Evolutionary conservation across 768 basidiomycete species (phyloP).

Genomic region (Daedaleopsis nitida): DNA sequence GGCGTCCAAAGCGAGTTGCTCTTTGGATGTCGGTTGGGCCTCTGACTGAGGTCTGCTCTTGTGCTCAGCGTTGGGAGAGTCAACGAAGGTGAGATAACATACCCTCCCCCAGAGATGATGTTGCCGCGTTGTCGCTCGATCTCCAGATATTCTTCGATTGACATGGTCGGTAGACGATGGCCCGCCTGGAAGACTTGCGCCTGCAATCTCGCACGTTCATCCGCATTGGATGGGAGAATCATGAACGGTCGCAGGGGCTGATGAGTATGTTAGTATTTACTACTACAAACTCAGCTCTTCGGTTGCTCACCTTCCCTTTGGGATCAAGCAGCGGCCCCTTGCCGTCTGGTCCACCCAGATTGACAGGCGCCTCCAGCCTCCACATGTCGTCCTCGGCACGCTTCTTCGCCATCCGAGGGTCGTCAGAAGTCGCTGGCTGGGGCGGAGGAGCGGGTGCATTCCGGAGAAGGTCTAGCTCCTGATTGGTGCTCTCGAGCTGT

Average conservation of each 20-base stretch:
- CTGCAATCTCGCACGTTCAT: constrained; percentile 72
- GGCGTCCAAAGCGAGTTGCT: constrained; percentile 75
- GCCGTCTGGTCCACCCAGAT: constrained; percentile 38
- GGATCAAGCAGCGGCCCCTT: constrained; percentile 73
- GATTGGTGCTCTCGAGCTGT: constrained; percentile 65
- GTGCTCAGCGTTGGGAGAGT: background rate
- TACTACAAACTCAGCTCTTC: background rate
- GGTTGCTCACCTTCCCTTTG: constrained; percentile 64
- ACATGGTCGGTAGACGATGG: constrained; percentile 91
- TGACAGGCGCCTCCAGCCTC: constrained; percentile 64
- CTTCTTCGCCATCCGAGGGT: constrained; percentile 42
- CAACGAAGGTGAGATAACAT: constrained; percentile 30
- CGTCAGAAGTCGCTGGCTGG: constrained; percentile 28
- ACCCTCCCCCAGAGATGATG: constrained; percentile 88
- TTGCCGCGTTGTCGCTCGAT: constrained; percentile 84
- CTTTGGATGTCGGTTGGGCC: constrained; percentile 67
- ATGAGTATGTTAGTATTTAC: constrained; percentile 13
- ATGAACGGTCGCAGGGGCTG: constrained; percentile 92
- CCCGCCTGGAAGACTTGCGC: constrained; percentile 82
- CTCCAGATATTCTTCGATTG: constrained; percentile 91
- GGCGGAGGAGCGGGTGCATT: constrained; percentile 50
- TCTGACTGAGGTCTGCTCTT: constrained; percentile 57
- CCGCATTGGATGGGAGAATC: constrained; percentile 73
- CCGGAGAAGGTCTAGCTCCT: constrained; percentile 72
- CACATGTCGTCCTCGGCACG: constrained; percentile 60